phyloP scores from a whole-genome alignment of 768 basidiomycete genomes.

The Boletus rubroflammeus region DNA sequence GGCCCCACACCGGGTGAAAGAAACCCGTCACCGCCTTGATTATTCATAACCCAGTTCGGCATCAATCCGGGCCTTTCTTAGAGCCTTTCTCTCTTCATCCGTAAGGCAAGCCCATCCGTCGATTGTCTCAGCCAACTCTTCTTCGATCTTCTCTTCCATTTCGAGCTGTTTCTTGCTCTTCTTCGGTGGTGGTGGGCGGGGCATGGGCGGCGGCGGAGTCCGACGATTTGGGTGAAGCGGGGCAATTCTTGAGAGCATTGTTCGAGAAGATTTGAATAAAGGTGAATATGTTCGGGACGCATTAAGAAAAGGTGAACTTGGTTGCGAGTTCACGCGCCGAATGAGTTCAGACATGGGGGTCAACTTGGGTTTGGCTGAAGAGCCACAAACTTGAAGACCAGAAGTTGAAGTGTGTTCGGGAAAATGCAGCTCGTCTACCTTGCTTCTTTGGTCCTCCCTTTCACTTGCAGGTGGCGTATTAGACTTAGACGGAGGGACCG shows the following conservation, averaged over 20 bases:
- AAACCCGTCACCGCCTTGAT: neutral
- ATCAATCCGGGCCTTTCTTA: slow-evolving; percentile 60
- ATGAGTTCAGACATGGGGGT: slow-evolving; percentile 77
- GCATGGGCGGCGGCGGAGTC: slow-evolving; percentile 69
- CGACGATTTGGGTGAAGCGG: slow-evolving; percentile 72
- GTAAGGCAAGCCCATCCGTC: slow-evolving; percentile 55
- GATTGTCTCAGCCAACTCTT: slow-evolving; percentile 69
- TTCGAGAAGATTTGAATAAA: slow-evolving; percentile 60
- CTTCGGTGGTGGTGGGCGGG: slow-evolving; percentile 66
- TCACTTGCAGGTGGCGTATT: neutral
- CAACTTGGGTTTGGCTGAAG: slow-evolving; percentile 50
- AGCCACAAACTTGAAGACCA: slow-evolving; percentile 19
- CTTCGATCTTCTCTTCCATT: slow-evolving; percentile 76
- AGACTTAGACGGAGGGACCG: neutral
- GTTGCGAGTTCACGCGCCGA: slow-evolving; percentile 62
- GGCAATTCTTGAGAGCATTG: slow-evolving; percentile 62
- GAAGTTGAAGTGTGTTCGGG: slow-evolving; percentile 10
- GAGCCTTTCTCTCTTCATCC: slow-evolving; percentile 43
- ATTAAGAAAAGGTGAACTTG: slow-evolving; percentile 49
- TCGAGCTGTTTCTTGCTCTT: slow-evolving; percentile 79
- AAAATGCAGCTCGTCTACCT: slow-evolving; percentile 8
- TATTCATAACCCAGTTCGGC: slow-evolving; percentile 59
- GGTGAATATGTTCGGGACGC: slow-evolving; percentile 51
- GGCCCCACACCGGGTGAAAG: neutral
- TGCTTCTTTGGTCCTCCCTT: slow-evolving; percentile 8